phyloP scores from a whole-genome alignment of 257 asterid species.

The Plectranthus barbatus region DNA sequence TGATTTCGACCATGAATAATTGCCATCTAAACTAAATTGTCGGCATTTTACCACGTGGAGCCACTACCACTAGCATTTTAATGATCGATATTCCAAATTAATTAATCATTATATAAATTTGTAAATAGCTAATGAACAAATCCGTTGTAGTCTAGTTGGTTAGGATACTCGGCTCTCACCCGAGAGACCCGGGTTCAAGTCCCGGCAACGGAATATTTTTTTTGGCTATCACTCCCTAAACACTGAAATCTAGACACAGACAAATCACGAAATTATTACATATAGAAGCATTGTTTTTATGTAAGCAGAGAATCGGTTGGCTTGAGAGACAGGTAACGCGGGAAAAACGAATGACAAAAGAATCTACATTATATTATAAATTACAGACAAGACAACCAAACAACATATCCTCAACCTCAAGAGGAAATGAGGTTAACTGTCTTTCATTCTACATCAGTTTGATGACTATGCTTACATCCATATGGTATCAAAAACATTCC shows the following conservation, averaged over 20 bases:
- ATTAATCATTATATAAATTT: too few relatives aligned
- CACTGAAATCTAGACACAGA: too few relatives aligned
- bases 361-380: conserved; percentile 34
- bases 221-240: too few relatives aligned
- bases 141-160: conserved; percentile 99
- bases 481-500: conserved; percentile 3
- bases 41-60: too few relatives aligned
- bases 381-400: conserved; percentile 48
- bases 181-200: conserved; percentile 96
- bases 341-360: background rate
- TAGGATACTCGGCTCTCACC: conserved; percentile 99
- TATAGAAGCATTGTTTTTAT: too few relatives aligned
- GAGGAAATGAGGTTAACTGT: conserved; percentile 22
- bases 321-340: conserved; percentile 3
- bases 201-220: conserved; percentile 96
- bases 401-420: conserved; percentile 28
- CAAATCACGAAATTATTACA: too few relatives aligned
- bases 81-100: too few relatives aligned
- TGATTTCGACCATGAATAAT: too few relatives aligned
- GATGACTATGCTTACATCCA: conserved; percentile 18
- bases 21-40: too few relatives aligned
- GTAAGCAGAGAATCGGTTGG: conserved; percentile 8
- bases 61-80: too few relatives aligned
- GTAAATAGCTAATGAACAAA: too few relatives aligned
- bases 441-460: conserved; percentile 27